phyloP scores from a whole-genome alignment of 129 eudicot species.

The Lactuca sativa region DNA sequence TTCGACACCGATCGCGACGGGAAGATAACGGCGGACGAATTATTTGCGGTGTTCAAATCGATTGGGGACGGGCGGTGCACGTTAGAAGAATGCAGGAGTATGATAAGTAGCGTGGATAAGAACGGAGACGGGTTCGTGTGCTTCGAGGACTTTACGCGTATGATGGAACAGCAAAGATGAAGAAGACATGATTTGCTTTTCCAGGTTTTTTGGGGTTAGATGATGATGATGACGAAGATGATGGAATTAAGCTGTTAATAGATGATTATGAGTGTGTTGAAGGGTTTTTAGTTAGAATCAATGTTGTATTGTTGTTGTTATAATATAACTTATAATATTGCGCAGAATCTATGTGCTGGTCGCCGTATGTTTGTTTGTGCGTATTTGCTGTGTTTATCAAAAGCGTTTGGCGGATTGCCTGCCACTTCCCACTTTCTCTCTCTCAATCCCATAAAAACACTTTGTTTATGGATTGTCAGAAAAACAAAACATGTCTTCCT shows the following conservation, averaged over 20 bases:
- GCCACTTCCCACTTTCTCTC: conserved; percentile 11
- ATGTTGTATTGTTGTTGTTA: background rate
- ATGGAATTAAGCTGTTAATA: background rate
- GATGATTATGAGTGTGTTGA: background rate
- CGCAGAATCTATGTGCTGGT: conserved; percentile 16
- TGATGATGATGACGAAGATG: background rate
- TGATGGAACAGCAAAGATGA: conserved; percentile 64
- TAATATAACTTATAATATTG: background rate
- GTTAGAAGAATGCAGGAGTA: conserved; percentile 76
- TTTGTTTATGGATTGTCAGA: conserved; percentile 3
- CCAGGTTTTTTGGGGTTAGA: conserved; percentile 1
- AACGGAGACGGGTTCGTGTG: conserved; percentile 85
- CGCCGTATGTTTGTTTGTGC: conserved; percentile 13
- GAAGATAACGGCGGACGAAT: conserved; percentile 70
- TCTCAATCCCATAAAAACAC: conserved; percentile 10
- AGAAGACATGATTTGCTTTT: background rate
- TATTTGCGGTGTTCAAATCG: conserved; percentile 47
- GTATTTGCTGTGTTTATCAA: background rate
- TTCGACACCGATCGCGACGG: conserved; percentile 84
- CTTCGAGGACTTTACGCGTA: conserved; percentile 67
- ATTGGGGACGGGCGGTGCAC: conserved; percentile 65
- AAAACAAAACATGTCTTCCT: background rate
- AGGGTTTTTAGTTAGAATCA: background rate
- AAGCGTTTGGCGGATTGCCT: background rate
- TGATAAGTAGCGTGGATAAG: conserved; percentile 67